phyloP scores from a whole-genome alignment of 225 moss, liverwort and hornwort genomes.

The Ulota crispa region DNA sequence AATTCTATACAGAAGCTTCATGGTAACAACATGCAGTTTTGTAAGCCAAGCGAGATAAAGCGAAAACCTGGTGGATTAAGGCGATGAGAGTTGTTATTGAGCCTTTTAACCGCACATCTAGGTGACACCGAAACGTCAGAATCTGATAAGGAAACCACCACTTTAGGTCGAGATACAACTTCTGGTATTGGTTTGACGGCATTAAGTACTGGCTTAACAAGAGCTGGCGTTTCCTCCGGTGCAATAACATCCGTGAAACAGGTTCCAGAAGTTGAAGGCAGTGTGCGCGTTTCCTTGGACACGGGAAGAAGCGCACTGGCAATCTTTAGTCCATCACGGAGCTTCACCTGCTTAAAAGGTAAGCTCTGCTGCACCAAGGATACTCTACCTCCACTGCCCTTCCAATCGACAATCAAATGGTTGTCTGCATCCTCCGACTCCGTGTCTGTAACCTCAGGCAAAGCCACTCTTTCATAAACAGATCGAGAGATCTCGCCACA shows the following conservation, averaged over 20 bases:
- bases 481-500: not conserved
- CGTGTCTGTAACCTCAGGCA: constrained; percentile 27
- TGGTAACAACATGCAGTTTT: not conserved
- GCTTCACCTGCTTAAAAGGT: constrained; percentile 53
- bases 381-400: constrained; percentile 41
- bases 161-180: constrained; percentile 23
- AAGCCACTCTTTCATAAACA: not conserved
- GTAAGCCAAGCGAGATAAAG: constrained; percentile 14
- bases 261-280: constrained; percentile 1
- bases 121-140: constrained; percentile 47
- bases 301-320: constrained; percentile 17
- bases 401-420: constrained; percentile 62
- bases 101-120: constrained; percentile 14
- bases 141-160: constrained; percentile 62
- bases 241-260: not conserved
- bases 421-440: constrained; percentile 53
- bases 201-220: not conserved
- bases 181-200: constrained; percentile 6
- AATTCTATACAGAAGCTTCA: not conserved
- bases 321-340: constrained; percentile 24
- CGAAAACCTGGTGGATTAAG: constrained; percentile 38
- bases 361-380: constrained; percentile 51
- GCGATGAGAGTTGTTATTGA: constrained; percentile 17
- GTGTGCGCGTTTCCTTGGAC: not conserved
- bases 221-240: not conserved